These are phyloP conservation scores for Ogataea philodendri DNA, from an alignment of 805 yeast genomes.

Conservation along the genomic window DNA sequence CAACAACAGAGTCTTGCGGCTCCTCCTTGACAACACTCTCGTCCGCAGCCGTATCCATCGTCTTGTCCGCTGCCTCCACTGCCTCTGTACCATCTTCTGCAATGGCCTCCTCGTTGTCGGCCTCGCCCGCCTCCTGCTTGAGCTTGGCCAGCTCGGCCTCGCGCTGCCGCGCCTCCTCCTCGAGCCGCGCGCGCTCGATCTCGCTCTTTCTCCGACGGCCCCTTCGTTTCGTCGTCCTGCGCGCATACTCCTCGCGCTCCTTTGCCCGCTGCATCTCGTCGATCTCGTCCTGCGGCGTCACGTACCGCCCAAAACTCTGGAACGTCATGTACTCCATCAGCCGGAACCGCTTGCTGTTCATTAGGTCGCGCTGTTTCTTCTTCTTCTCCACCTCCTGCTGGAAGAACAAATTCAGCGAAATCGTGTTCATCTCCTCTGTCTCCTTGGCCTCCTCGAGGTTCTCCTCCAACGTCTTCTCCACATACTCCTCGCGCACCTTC, in stretches of 20 bases:
- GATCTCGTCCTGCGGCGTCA: slow-evolving; percentile 65
- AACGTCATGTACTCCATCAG: slow-evolving; percentile 59
- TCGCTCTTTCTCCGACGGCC: slow-evolving; percentile 40
- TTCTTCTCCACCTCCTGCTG: slow-evolving; percentile 84
- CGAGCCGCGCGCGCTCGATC: slow-evolving; percentile 37
- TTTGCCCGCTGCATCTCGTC: slow-evolving; percentile 39
- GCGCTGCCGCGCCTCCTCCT: slow-evolving; percentile 26
- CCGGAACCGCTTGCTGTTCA: slow-evolving; percentile 61
- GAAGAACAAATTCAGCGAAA: slow-evolving; percentile 71
- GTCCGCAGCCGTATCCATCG: neutral
- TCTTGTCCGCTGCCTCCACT: neutral
- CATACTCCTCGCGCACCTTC: slow-evolving; percentile 35
- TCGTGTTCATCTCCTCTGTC: slow-evolving; percentile 75
- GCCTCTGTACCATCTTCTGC: neutral
- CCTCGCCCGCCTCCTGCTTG: neutral
- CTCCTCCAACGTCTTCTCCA: slow-evolving; percentile 65
- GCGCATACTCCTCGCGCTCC: slow-evolving; percentile 35
- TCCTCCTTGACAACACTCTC: neutral
- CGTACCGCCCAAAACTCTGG: slow-evolving; percentile 43
- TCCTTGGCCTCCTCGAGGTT: slow-evolving; percentile 77
- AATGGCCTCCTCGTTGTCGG: slow-evolving; percentile 1
- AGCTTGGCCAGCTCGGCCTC: slow-evolving; percentile 7
- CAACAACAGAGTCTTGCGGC: neutral
- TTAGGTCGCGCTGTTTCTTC: slow-evolving; percentile 69
- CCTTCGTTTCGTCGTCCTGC: slow-evolving; percentile 35